Conservation (phyloP, 441 rosid genomes). For the Geranium incanum region DNA sequence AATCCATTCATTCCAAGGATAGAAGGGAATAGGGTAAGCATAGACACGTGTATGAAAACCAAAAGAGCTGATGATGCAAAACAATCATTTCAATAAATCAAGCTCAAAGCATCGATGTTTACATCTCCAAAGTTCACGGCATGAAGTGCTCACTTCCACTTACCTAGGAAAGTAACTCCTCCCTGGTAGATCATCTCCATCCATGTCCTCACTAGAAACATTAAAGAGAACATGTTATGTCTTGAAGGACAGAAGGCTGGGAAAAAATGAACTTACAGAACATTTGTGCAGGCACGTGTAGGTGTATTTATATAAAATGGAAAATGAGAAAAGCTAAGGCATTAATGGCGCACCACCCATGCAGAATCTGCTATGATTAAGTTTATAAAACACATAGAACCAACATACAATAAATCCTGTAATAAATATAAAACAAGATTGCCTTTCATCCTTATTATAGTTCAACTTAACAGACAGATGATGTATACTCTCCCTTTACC, state of each 20-base stretch:
- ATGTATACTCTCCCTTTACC: background rate
- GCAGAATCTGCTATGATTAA: background rate
- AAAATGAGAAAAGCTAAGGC: background rate
- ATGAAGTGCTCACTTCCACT: slow-evolving; percentile 26
- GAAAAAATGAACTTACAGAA: slow-evolving; percentile 4
- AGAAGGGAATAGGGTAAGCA: background rate
- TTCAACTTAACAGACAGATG: background rate
- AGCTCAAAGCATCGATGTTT: slow-evolving; percentile 10
- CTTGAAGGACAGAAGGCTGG: slow-evolving; percentile 11
- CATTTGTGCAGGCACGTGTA: background rate
- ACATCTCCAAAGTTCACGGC: slow-evolving; percentile 5
- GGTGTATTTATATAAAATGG: background rate
- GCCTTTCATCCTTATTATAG: background rate
- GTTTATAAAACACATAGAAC: background rate
- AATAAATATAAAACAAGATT: background rate
- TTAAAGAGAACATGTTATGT: slow-evolving; percentile 18
- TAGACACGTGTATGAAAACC: background rate
- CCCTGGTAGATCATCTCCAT: slow-evolving; percentile 38
- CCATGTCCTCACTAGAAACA: slow-evolving; percentile 42
- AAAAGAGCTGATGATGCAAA: slow-evolving; percentile 9
- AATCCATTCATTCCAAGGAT: slow-evolving; percentile 4
- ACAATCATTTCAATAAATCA: background rate
- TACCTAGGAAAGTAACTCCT: slow-evolving; percentile 72
- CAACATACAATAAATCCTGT: background rate
- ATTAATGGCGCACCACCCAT: background rate